Conservation (phyloP, 257 asterid species). For the Solanum chiquidenum region DNA sequence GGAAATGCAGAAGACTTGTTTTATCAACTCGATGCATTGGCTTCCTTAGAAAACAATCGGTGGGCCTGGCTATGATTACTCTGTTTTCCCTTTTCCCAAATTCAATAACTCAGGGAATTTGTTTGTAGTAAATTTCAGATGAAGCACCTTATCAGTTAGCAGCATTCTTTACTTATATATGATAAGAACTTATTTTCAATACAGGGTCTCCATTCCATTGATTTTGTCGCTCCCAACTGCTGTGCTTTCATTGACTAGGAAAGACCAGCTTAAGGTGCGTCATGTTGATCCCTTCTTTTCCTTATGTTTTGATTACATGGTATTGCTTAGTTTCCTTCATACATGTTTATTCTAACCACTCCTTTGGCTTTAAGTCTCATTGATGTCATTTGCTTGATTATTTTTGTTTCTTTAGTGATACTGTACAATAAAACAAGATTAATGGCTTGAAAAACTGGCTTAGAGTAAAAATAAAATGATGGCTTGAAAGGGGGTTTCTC, state of each 20-base stretch:
- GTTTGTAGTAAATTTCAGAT: not conserved
- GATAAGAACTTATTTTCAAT: constrained; percentile 8
- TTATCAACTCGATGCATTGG: constrained; percentile 76
- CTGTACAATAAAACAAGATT: not conserved
- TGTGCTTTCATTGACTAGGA: constrained; percentile 66
- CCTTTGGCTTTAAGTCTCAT: not conserved
- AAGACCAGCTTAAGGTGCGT: constrained; percentile 78
- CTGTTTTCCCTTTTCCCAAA: not conserved
- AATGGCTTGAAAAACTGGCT: not conserved
- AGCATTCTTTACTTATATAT: not conserved
- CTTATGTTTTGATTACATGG: not conserved
- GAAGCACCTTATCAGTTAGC: not conserved
- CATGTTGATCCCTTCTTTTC: not conserved
- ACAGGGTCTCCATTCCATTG: constrained; percentile 77
- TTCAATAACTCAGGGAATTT: not conserved
- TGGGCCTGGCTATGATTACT: constrained; percentile 5
- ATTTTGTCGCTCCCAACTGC: constrained; percentile 76
- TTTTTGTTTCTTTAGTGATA: not conserved
- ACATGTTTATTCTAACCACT: not conserved
- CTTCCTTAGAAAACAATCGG: constrained; percentile 68
- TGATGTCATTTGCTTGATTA: not conserved
- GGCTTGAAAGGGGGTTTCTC: not conserved
- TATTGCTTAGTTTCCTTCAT: not conserved
- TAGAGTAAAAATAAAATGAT: not conserved
- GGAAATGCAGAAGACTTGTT: constrained; percentile 69